Conservation (phyloP, 768 basidiomycete species). For the Serendipita sp. region DNA sequence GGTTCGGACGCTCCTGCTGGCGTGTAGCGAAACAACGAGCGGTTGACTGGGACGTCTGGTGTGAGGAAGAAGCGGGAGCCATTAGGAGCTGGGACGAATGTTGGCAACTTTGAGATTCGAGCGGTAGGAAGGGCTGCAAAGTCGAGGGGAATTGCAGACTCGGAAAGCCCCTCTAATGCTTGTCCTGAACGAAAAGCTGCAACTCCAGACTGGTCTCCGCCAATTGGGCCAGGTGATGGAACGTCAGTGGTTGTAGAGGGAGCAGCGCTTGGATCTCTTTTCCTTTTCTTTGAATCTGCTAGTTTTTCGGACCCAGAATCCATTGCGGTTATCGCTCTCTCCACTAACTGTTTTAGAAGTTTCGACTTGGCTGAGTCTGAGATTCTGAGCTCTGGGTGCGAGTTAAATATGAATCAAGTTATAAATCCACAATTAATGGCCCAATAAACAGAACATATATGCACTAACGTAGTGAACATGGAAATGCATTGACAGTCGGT, state of each 20-base stretch:
- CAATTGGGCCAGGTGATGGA: neutral
- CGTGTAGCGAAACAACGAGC: conserved; percentile 42
- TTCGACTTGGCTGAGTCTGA: neutral
- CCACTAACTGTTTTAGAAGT: neutral
- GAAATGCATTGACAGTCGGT: too few relatives aligned
- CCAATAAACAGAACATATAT: too few relatives aligned
- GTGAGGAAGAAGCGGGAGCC: conserved; percentile 10
- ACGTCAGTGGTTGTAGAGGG: neutral
- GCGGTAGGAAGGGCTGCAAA: neutral
- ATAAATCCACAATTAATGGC: too few relatives aligned
- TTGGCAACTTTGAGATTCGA: conserved; percentile 5
- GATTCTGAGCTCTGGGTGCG: too few relatives aligned
- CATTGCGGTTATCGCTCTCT: neutral
- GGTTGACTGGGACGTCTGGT: conserved; percentile 1
- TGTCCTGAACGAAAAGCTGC: neutral
- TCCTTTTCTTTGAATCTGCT: neutral
- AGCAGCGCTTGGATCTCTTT: neutral
- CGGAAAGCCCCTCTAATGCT: neutral
- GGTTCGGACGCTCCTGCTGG: conserved; percentile 58
- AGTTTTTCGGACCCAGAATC: neutral
- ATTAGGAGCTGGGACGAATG: conserved; percentile 9
- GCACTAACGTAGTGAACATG: too few relatives aligned
- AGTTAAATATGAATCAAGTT: too few relatives aligned
- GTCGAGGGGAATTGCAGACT: neutral
- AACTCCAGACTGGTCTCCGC: neutral